phyloP scores from a whole-genome alignment of 768 basidiomycete genomes.

The Mycena indigotica region DNA sequence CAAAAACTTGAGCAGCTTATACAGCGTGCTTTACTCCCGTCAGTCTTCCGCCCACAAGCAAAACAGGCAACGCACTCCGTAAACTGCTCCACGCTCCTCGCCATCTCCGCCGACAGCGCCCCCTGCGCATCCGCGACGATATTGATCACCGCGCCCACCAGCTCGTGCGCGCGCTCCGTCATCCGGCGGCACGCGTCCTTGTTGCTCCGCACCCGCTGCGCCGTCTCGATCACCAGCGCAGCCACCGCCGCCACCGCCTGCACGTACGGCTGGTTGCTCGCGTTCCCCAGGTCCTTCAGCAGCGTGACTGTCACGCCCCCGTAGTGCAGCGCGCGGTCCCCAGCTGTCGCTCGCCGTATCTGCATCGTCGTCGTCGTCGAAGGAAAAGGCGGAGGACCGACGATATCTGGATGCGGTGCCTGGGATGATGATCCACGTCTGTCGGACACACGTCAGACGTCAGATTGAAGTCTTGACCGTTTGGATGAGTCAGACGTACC shows the following conservation, averaged over 20 bases:
- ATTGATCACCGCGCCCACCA: slow-evolving; percentile 20
- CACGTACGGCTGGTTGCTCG: slow-evolving; percentile 17
- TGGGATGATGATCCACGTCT: too few species aligned
- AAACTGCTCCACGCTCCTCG: slow-evolving; percentile 16
- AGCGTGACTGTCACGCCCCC: slow-evolving; percentile 11
- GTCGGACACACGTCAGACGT: too few species aligned
- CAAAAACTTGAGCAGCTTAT: slow-evolving; percentile 14
- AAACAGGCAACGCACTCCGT: slow-evolving; percentile 11
- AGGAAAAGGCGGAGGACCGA: too few species aligned
- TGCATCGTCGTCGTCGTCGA: too few species aligned
- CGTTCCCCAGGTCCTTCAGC: slow-evolving; percentile 21
- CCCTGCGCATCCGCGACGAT: slow-evolving; percentile 16
- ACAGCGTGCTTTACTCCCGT: slow-evolving; percentile 9
- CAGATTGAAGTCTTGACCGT: too few species aligned
- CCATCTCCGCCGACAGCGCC: slow-evolving; percentile 13
- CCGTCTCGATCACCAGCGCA: slow-evolving; percentile 18
- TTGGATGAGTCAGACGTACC: too few species aligned
- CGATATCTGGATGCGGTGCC: too few species aligned
- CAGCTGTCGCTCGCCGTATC: background rate
- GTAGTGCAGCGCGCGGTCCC: slow-evolving; percentile 14
- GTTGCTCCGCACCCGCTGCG: slow-evolving; percentile 14
- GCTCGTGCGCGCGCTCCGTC: slow-evolving; percentile 18
- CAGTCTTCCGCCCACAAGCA: background rate
- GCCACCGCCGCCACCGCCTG: slow-evolving; percentile 18
- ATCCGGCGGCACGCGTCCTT: slow-evolving; percentile 15